Percentiles rank a stretch among this genome's conserved stretches.
These are phyloP conservation scores for Cenchrus purpureus DNA, from an alignment of 176 grass and related monocot genomes.

Conservation along the genomic window DNA sequence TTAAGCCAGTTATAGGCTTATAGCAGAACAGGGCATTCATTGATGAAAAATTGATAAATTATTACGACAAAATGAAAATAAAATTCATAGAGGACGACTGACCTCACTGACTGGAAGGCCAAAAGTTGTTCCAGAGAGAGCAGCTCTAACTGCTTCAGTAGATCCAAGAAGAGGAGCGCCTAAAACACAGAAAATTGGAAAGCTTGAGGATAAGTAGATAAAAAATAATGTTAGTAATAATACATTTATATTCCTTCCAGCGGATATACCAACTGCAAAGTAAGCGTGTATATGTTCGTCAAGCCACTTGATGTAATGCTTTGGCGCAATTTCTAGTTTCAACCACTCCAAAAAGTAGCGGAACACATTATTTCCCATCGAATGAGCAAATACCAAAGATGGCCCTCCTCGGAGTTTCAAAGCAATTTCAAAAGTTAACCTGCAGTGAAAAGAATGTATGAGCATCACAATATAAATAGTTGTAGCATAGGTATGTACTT, in stretches of 20 bases:
- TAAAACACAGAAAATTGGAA: constrained; percentile 40
- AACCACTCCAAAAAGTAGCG: constrained; percentile 97
- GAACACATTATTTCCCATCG: constrained; percentile 98
- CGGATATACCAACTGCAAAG: constrained; percentile 82
- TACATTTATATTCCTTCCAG: constrained; percentile 25
- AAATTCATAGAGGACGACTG: constrained; percentile 24
- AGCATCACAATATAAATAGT: constrained; percentile 25
- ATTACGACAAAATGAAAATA: constrained; percentile 30
- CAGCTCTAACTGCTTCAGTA: constrained; percentile 68
- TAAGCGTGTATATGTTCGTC: constrained; percentile 94
- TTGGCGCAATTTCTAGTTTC: constrained; percentile 97
- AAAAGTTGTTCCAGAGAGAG: constrained; percentile 79
- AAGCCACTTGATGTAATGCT: constrained; percentile 84
- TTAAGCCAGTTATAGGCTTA: neutral
- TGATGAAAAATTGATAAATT: neutral
- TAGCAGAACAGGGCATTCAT: neutral
- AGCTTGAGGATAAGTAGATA: constrained; percentile 13
- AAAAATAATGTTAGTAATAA: constrained; percentile 17
- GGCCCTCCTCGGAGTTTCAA: constrained; percentile 89
- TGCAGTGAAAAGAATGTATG: constrained; percentile 45
- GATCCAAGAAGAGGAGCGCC: constrained; percentile 92
- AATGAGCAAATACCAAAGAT: constrained; percentile 97
- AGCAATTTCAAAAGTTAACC: constrained; percentile 93
- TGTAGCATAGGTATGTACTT: constrained; percentile 8
- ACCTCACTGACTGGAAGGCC: constrained; percentile 95